Evolutionary conservation across 225 moss, liverwort and hornwort species (phyloP).

Genomic region (Ulota crispa): DNA sequence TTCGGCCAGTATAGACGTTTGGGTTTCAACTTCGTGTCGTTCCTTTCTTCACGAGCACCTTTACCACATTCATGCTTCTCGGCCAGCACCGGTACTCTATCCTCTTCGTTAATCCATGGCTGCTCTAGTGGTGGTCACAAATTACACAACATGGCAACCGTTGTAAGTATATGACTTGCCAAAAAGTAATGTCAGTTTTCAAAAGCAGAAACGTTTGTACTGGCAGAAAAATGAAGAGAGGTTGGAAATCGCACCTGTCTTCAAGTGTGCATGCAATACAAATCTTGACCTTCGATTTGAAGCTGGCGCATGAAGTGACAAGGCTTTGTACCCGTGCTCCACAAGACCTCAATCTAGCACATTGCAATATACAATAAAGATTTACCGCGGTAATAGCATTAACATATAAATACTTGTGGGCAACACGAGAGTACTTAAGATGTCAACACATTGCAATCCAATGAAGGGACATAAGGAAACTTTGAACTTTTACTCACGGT

Average conservation of each 20-base stretch:
- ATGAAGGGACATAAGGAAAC: neutral
- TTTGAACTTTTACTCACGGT: too few relatives aligned
- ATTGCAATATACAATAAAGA: neutral
- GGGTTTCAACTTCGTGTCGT: too few relatives aligned
- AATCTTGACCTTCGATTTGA: too few relatives aligned
- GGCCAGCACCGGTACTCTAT: constrained; percentile 38
- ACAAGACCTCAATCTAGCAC: constrained; percentile 78
- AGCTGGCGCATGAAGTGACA: too few relatives aligned
- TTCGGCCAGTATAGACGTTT: constrained; percentile 31
- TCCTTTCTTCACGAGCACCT: constrained; percentile 32
- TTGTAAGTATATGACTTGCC: neutral
- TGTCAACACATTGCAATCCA: neutral
- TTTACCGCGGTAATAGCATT: neutral
- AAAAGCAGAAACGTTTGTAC: too few relatives aligned
- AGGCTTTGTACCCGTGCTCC: too few relatives aligned
- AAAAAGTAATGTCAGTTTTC: too few relatives aligned
- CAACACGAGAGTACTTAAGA: neutral
- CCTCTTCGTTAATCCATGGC: constrained; percentile 64
- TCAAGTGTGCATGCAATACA: too few relatives aligned
- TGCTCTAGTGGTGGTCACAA: constrained; percentile 27
- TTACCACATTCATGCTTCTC: constrained; percentile 74
- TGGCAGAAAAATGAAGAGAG: too few relatives aligned
- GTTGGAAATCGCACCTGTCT: too few relatives aligned
- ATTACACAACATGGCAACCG: neutral
- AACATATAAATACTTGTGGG: neutral